Percentiles rank a stretch among this genome's conserved stretches.
Evolutionary conservation across 805 yeast genomes (phyloP).

Genomic region (Kluyveromyces starmeri): DNA sequence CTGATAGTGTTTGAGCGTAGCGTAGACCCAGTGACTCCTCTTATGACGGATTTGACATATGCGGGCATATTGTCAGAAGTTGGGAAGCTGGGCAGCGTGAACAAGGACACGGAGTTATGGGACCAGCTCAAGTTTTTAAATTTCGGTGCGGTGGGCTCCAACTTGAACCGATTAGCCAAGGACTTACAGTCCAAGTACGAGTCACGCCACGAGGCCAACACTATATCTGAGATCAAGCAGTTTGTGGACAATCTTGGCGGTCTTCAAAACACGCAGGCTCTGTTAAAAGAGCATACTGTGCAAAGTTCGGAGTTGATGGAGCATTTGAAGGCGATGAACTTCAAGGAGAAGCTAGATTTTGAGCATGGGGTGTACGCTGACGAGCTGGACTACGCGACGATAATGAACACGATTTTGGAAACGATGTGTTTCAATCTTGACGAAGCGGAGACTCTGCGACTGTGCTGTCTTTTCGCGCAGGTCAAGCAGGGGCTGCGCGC

Average conservation of each 20-base stretch:
- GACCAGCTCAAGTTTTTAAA: conserved; percentile 51
- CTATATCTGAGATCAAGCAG: conserved; percentile 55
- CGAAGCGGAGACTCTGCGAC: conserved; percentile 38
- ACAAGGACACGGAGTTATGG: conserved; percentile 24
- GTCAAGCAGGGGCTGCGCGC: conserved; percentile 62
- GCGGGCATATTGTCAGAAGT: conserved; percentile 74
- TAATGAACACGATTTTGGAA: conserved; percentile 35
- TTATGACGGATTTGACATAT: conserved; percentile 72
- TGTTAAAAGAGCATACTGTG: conserved; percentile 62
- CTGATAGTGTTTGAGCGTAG: conserved; percentile 72
- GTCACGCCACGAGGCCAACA: conserved; percentile 44
- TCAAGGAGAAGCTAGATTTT: conserved; percentile 44
- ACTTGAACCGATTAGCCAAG: conserved; percentile 62
- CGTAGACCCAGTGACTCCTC: conserved; percentile 61
- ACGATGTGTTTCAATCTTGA: conserved; percentile 37
- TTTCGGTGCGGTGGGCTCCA: conserved; percentile 71
- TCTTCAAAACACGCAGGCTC: conserved; percentile 57
- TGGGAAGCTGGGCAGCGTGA: conserved; percentile 29
- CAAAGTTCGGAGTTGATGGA: conserved; percentile 60
- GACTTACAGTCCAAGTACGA: conserved; percentile 62
- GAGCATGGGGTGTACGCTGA: conserved; percentile 65
- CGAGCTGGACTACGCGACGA: conserved; percentile 34
- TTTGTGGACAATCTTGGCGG: conserved; percentile 64
- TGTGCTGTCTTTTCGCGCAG: conserved; percentile 50
- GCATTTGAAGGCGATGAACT: conserved; percentile 18